Evolutionary conservation across 163 green algal genomes (phyloP).

Genomic region (Scenedesmus sp.): DNA sequence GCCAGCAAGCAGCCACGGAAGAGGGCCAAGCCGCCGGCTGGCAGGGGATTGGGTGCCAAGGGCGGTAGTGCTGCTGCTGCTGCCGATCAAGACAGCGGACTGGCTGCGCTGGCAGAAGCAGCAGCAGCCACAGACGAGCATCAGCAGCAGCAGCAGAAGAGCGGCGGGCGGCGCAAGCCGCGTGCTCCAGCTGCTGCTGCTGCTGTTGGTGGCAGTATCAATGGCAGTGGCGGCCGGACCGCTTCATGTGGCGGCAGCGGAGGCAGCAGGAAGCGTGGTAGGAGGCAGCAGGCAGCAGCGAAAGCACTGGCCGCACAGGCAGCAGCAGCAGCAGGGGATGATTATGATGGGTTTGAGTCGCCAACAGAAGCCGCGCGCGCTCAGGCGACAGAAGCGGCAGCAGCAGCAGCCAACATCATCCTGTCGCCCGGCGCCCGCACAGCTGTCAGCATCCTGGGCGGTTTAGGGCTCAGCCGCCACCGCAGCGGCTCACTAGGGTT

Average conservation of each 20-base stretch:
- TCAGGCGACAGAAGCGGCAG: background rate
- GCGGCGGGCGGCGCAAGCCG: background rate
- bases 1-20: background rate
- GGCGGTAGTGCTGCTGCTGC: background rate
- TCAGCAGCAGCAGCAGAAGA: slow-evolving; percentile 25
- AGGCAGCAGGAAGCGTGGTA: slow-evolving; percentile 8
- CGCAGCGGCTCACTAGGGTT: background rate
- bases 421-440: background rate
- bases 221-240: background rate
- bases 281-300: background rate
- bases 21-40: background rate
- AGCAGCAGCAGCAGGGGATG: background rate
- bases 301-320: background rate
- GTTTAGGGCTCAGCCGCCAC: background rate
- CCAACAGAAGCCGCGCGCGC: background rate
- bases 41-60: background rate
- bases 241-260: background rate
- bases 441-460: background rate
- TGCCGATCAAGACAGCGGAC: background rate
- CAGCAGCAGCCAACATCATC: background rate
- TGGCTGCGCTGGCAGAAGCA: slow-evolving; percentile 32
- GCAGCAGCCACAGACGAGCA: slow-evolving; percentile 28
- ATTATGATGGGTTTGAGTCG: background rate
- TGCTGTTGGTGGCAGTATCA: background rate
- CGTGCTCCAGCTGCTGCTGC: background rate